Evolutionary conservation across 176 grass and related monocot genomes (phyloP), one percentile per base, ranked within the genome.

Genomic region (Dactylis glomerata): DNA sequence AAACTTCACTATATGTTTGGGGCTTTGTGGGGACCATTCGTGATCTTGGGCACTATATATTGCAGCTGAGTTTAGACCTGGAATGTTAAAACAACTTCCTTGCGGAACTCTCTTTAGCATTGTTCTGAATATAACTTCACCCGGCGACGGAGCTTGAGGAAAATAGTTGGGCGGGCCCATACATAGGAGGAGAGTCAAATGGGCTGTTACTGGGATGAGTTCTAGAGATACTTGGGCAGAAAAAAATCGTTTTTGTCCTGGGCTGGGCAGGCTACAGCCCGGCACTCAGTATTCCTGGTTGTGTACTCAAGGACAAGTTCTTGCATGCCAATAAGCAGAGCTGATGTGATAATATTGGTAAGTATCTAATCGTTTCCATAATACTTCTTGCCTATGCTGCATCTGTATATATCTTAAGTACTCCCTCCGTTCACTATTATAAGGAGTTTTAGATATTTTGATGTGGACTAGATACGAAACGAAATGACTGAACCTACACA

Each of bases 281-380:
- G 5, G 34, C n/a, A 86, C 82, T 95, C 52, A 95, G 91, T 86
- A 83, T 92, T 80, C 64, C 89, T 59, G 49, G 86, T 76, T 65
- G 51, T 6, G 22, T 65, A 20, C 6, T 83, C 13, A 8, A 46
- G 87, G 89, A 73, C 76, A 90, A 86, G 75, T 87, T n/a, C 87
- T 95, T 86, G 95, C 19, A 81, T 93, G 68, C 33, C 14, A 10
- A 10, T n/a, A 75, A 77, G 51, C 68, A 95, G 86, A 85, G 79
- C 89, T 88, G 85, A 82, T 65, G 51, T 98, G 75, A 83, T 98
- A 80, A 98, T 98, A 83, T 83, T 91, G 82, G 96, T 89, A 92
- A 56, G 91, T 73, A 22, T 17, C n/a, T 59, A 80, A 47, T 27
- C 75, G 8, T 73, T 58, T 30, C 38, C 20, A 79, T 69, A 79